Conservation (phyloP, 2,329 filamentous ascomycete genomes). For the Sclerotinia glacialis region DNA sequence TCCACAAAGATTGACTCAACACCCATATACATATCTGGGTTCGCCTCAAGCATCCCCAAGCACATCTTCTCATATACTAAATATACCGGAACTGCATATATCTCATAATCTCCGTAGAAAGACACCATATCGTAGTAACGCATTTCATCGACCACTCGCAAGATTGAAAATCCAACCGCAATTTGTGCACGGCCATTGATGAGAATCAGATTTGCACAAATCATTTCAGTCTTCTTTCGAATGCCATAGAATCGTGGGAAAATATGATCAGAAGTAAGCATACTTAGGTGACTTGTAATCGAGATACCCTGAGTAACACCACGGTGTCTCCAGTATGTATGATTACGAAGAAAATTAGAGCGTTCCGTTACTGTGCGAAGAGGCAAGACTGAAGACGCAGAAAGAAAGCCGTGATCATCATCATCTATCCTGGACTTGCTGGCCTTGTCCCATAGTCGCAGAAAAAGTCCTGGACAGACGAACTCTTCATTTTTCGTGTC, state of each 20-base stretch:
- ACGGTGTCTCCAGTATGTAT: neutral
- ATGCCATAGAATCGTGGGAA: neutral
- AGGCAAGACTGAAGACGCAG: neutral
- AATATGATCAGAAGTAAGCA: neutral
- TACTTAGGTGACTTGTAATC: neutral
- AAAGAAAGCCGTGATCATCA: neutral
- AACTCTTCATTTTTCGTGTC: neutral
- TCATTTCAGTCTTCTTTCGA: slow-evolving; percentile 1
- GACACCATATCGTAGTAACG: neutral
- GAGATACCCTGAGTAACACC: neutral
- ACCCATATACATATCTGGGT: neutral
- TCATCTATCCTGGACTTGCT: neutral
- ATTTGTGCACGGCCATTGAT: slow-evolving; percentile 1
- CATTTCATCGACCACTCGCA: neutral
- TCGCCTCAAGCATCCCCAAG: neutral
- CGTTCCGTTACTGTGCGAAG: neutral
- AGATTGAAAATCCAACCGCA: neutral
- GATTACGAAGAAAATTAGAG: neutral
- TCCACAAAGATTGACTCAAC: neutral
- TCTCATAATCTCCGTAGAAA: neutral
- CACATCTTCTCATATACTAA: neutral
- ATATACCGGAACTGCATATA: neutral
- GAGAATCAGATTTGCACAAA: neutral
- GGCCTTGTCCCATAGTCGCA: neutral
- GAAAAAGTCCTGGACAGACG: neutral